Evolutionary conservation across 129 eudicot genomes (phyloP).

Genomic region (Flaveria brownii): DNA sequence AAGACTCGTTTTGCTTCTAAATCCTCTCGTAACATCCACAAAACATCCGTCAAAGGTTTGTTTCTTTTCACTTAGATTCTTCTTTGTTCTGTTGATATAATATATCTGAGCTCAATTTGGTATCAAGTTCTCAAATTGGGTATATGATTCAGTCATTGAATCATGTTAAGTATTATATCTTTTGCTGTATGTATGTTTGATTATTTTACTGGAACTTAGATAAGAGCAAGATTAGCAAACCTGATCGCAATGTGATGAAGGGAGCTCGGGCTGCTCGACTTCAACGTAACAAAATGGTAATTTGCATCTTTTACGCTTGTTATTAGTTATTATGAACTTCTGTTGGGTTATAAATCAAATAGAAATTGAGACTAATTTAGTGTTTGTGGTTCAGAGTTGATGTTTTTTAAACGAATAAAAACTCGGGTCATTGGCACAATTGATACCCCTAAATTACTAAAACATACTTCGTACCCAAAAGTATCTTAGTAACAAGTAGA

Average conservation of each 20-base stretch:
- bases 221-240: conserved; percentile 56
- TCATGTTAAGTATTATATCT: neutral
- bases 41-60: conserved; percentile 68
- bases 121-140: neutral
- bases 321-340: neutral
- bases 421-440: too few relatives aligned
- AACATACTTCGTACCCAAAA: too few relatives aligned
- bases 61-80: neutral
- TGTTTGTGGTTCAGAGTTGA: too few relatives aligned
- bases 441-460: too few relatives aligned
- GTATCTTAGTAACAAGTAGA: neutral
- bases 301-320: neutral
- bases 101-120: neutral
- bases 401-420: too few relatives aligned
- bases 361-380: neutral
- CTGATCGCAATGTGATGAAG: conserved; percentile 56
- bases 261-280: conserved; percentile 84
- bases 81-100: too few relatives aligned
- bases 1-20: conserved; percentile 92
- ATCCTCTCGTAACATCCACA: conserved; percentile 80
- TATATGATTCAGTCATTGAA: neutral
- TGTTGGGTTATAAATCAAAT: neutral
- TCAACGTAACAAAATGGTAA: conserved; percentile 83
- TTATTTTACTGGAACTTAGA: conserved; percentile 41
- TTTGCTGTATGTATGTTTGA: neutral